Conservation (phyloP, 1,139 yeast genomes). For the Protomyces inouyei region DNA sequence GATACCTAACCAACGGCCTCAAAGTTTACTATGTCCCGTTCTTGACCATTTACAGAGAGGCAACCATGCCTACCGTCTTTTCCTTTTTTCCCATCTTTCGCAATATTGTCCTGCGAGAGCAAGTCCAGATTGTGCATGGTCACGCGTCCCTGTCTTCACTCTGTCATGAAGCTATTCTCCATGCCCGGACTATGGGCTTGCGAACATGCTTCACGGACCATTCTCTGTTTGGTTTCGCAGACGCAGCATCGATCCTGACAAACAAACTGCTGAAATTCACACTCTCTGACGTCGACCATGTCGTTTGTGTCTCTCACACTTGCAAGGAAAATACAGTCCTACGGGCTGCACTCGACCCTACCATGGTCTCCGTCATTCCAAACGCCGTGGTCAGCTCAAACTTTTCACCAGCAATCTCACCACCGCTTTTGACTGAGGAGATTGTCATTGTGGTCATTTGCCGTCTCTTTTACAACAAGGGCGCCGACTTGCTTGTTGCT, state of each 20-base stretch:
- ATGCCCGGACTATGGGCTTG: slow-evolving; percentile 88
- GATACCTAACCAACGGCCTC: slow-evolving; percentile 80
- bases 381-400: slow-evolving; percentile 88
- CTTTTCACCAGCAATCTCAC: slow-evolving; percentile 54
- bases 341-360: slow-evolving; percentile 76
- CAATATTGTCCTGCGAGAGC: slow-evolving; percentile 78
- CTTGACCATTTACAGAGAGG: slow-evolving; percentile 52
- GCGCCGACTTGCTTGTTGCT: slow-evolving; percentile 82
- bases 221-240: slow-evolving; percentile 90
- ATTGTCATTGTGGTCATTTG: slow-evolving; percentile 89
- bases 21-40: slow-evolving; percentile 90
- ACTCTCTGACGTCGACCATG: slow-evolving; percentile 80
- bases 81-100: slow-evolving; percentile 80
- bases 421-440: slow-evolving; percentile 26
- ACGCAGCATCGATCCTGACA: slow-evolving; percentile 74
- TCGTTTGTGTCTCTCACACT: slow-evolving; percentile 92
- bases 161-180: slow-evolving; percentile 85
- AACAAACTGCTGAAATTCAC: slow-evolving; percentile 83
- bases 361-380: slow-evolving; percentile 81
- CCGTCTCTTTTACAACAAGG: slow-evolving; percentile 90
- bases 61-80: slow-evolving; percentile 84
- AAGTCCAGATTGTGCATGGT: slow-evolving; percentile 85
- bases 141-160: slow-evolving; percentile 85
- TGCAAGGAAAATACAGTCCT: slow-evolving; percentile 89
- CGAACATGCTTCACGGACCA: slow-evolving; percentile 93